Evolutionary conservation across 495 filamentous ascomycete genomes (phyloP), one percentile per base, ranked within the genome.

Genomic region (Daldinia caldariorum): DNA sequence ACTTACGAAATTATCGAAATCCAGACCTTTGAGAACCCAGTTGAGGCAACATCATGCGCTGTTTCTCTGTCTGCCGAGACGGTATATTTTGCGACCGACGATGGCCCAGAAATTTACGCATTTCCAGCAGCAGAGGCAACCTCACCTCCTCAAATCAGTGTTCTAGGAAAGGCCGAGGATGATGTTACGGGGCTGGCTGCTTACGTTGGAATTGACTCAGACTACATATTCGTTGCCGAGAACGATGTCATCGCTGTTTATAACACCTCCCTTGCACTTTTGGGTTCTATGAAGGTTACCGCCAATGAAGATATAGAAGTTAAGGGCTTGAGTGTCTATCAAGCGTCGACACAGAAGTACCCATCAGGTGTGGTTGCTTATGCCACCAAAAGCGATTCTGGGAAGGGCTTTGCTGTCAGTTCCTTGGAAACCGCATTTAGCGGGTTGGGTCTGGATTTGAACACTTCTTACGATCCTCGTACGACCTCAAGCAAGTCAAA

Each of bases 171-270:
- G 41, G 61, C 63, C 14, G 65, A 51, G 8, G 67, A 66, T 41
- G 67, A 74, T 29, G 63, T 79, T n/a, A 74, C 68, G 29, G 74
- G 75, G 2, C 43, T 79, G 2, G 63, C 63, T 10, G 51, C 63
- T 20, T 79, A 79, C 29, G 63, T 67, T 6, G 63, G 75, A 9
- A 26, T 31, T 5, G 20, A 57, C 0, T 66, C 49, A n/a, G 77
- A 76, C 41, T 78, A 76, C 55, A 59, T 79, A 13, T 62, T 77
- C 34, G 75, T 72, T 47, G 63, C 77, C 12, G 71, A 73, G 29
- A 51, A 56, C 5, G 62, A 78, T 22, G 53, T 63, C 31, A 55
- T 79, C 31, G 67, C 58, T 12, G 49, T 79, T 22, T 79, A 75
- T 45, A 47, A 69, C 14, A 58, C 61, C 31, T 63, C 55, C 1